Evolutionary conservation across 768 basidiomycete species (phyloP).

Genomic region (Leccinum longicurvipes): DNA sequence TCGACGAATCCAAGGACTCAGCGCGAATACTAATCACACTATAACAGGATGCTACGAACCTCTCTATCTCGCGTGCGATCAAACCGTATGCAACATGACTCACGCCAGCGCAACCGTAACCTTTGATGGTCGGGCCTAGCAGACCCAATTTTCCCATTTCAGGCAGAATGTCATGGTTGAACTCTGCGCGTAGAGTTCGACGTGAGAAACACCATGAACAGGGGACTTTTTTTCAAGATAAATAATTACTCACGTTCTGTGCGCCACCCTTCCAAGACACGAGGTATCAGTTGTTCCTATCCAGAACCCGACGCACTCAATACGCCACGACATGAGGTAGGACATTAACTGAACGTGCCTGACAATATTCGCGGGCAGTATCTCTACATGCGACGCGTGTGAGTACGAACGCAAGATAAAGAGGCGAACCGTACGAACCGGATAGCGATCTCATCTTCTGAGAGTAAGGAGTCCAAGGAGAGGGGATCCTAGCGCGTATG

Average conservation of each 20-base stretch:
- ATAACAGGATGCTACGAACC: slow-evolving; percentile 41
- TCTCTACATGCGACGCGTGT: slow-evolving; percentile 47
- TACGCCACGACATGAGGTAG: background rate
- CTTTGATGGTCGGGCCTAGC: slow-evolving; percentile 87
- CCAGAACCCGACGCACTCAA: background rate
- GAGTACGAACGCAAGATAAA: background rate
- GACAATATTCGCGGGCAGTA: slow-evolving; percentile 75
- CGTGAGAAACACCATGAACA: background rate
- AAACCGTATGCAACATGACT: slow-evolving; percentile 92
- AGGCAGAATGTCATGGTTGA: slow-evolving; percentile 68
- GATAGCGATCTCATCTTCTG: slow-evolving; percentile 87
- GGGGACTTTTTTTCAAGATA: too few species aligned
- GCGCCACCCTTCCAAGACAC: slow-evolving; percentile 84
- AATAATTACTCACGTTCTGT: slow-evolving; percentile 62
- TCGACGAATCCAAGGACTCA: background rate
- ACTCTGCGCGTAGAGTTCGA: slow-evolving; percentile 45
- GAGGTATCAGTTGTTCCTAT: slow-evolving; percentile 80
- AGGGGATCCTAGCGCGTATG: slow-evolving; percentile 69
- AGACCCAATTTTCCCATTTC: slow-evolving; percentile 94
- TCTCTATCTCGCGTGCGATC: slow-evolving; percentile 90
- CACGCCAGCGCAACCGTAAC: slow-evolving; percentile 91
- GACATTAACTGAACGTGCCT: slow-evolving; percentile 42
- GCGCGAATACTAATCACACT: background rate
- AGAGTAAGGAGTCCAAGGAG: slow-evolving; percentile 71
- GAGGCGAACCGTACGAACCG: slow-evolving; percentile 46